Base-by-base conservation (phyloP, 495 filamentous ascomycete genomes). In the Pyrenula massariospora region DNA sequence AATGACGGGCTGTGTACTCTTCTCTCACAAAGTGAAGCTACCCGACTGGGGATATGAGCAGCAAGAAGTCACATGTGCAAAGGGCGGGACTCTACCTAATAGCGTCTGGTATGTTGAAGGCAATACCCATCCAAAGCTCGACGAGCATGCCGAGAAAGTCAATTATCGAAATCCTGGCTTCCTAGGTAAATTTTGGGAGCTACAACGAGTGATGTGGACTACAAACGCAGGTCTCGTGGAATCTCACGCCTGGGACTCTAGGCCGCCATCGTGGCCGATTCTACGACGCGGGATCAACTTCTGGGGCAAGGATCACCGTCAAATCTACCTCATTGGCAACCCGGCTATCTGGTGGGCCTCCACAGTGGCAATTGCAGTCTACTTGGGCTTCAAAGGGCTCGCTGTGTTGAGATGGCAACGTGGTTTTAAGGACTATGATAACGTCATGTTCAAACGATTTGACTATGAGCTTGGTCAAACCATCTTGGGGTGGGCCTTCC, bases 131-230 rank as follows among this genome's bases (percentile, higher is more conserved):
- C 86, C 89, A 22, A 76, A 77, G 58, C 78, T 96, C 51, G 80
- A 81, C 24, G 75, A 73, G 36, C 76, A 85, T 60, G 84, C 88
- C 22, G 93, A 97, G 68, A 94, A 85, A 69, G 92, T 95, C 63
- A 98, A 96, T 68, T 98, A 98, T 67, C 78, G 81, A 57, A 86
- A 95, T 62, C 93, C 93, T 20, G 93, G 93, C 12, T 97, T 98
- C 78, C 80, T 97, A 56, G 94, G 91, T 56, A 98, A 97, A 66
- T 98, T 98, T 75, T 96, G 89, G 88, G 93, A 98, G 72, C 76
- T 98, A n/a, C 91, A 98, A 68, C 90, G 89, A 70, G 94, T 98
- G 47, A 98, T 98, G 93, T 98, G 93, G 93, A 88, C 80, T 58
- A 97, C 94, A 12, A 98, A 98, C 65, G 93, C 93, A 25, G 94